These are phyloP conservation scores for Starmera pachycereana DNA, from an alignment of 805 yeast genomes.

Conservation along the genomic window DNA sequence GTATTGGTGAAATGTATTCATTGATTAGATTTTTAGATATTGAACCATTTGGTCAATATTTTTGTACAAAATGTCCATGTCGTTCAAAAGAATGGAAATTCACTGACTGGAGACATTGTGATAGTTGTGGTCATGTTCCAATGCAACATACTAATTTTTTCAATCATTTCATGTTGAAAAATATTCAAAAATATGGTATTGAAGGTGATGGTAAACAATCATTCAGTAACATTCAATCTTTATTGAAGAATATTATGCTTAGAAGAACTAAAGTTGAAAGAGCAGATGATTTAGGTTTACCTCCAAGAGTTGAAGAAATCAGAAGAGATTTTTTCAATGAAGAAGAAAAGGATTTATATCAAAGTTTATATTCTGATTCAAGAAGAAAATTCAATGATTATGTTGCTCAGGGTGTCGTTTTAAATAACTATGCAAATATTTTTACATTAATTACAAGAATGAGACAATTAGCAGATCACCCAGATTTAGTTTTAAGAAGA, in stretches of 20 bases:
- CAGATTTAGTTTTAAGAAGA: conserved; percentile 82
- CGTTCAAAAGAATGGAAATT: conserved; percentile 76
- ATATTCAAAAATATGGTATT: conserved; percentile 78
- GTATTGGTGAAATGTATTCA: conserved; percentile 95
- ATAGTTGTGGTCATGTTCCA: conserved; percentile 78
- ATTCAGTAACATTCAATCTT: conserved; percentile 63
- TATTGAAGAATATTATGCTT: conserved; percentile 76
- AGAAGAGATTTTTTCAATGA: conserved; percentile 83
- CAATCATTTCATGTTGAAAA: conserved; percentile 91
- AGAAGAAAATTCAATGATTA: conserved; percentile 82
- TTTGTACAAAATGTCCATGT: conserved; percentile 91
- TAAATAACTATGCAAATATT: conserved; percentile 94
- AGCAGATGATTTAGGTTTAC: conserved; percentile 95
- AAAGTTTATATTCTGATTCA: conserved; percentile 78
- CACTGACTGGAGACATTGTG: conserved; percentile 75
- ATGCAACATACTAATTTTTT: conserved; percentile 94
- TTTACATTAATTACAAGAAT: conserved; percentile 92
- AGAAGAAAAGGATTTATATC: conserved; percentile 89
- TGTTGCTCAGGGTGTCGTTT: conserved; percentile 93
- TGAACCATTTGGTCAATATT: conserved; percentile 81
- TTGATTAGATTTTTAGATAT: conserved; percentile 75
- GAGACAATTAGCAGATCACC: conserved; percentile 98
- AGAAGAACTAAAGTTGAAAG: conserved; percentile 93
- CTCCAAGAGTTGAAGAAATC: conserved; percentile 89
- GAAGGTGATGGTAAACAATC: conserved; percentile 74